Evolutionary conservation across 495 filamentous ascomycete species (phyloP).

Genomic region (Neurospora sp.): DNA sequence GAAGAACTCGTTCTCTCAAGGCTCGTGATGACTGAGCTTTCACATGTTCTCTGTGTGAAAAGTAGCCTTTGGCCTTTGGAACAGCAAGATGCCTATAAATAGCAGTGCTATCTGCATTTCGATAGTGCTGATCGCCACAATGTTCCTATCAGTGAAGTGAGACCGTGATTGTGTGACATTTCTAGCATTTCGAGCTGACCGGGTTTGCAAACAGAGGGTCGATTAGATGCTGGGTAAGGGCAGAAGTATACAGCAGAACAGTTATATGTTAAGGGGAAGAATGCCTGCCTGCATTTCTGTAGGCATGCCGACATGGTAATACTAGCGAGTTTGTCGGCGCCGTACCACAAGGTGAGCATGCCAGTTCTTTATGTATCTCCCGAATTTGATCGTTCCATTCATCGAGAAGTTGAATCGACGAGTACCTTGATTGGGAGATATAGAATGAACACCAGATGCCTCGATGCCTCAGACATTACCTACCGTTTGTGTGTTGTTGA

Average conservation of each 20-base stretch:
- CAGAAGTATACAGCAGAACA: neutral
- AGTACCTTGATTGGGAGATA: neutral
- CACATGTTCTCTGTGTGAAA: no score
- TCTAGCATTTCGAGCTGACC: neutral
- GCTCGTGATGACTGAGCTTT: no score
- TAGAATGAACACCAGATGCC: neutral
- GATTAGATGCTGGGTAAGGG: neutral
- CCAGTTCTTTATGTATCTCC: neutral
- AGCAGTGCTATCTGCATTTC: neutral
- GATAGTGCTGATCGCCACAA: neutral
- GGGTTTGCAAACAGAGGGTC: neutral
- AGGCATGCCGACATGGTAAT: neutral
- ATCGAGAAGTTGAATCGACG: neutral
- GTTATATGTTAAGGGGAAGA: neutral
- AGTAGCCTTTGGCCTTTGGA: no score
- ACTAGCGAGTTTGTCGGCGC: neutral
- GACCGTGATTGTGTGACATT: neutral
- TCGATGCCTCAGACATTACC: neutral
- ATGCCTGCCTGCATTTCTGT: neutral
- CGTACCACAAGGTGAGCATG: neutral
- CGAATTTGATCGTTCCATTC: neutral
- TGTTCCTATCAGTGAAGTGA: neutral
- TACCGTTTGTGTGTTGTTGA: neutral
- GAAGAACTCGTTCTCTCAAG: neutral
- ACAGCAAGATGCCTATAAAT: neutral